A percentile compares a stretch with the other conserved stretches of the same genome.
Conservation (phyloP, 495 filamentous ascomycete genomes). For the Amphirosellinia nigrospora region DNA sequence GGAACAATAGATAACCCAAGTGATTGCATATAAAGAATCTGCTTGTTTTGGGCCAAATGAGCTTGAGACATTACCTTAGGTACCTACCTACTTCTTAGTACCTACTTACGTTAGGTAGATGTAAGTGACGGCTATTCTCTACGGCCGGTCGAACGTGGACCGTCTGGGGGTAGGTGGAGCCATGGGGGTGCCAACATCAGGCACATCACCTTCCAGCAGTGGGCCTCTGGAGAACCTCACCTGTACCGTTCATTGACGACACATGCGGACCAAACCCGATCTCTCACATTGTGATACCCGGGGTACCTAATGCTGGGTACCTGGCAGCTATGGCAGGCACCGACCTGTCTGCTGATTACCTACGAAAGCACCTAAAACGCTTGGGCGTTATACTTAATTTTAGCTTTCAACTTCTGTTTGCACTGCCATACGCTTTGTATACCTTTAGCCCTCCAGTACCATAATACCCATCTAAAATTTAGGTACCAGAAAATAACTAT, state of each 20-base stretch:
- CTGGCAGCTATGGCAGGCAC: too few species aligned
- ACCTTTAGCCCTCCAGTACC: too few species aligned
- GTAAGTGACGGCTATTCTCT: conserved; percentile 15
- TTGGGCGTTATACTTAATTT: too few species aligned
- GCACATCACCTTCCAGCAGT: conserved; percentile 7
- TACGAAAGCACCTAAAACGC: too few species aligned
- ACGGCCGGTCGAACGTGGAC: conserved; percentile 17
- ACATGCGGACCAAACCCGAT: conserved; percentile 10
- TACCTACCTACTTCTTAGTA: too few species aligned
- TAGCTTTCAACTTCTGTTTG: not conserved
- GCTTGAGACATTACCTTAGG: conserved; percentile 4
- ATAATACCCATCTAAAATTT: too few species aligned
- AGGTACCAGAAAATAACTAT: too few species aligned
- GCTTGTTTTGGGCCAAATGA: not conserved
- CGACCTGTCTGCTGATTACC: too few species aligned
- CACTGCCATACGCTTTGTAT: not conserved
- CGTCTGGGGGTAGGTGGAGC: conserved; percentile 12
- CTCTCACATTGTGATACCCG: not conserved
- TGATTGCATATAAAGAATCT: not conserved
- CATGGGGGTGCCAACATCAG: conserved; percentile 23
- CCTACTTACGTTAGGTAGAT: too few species aligned
- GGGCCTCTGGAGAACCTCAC: conserved; percentile 12
- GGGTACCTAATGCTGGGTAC: not conserved
- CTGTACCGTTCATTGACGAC: conserved; percentile 12
- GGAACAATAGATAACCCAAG: not conserved